Base-by-base conservation (phyloP, 495 filamentous ascomycete species). In the Penicillium simplicissimum region DNA sequence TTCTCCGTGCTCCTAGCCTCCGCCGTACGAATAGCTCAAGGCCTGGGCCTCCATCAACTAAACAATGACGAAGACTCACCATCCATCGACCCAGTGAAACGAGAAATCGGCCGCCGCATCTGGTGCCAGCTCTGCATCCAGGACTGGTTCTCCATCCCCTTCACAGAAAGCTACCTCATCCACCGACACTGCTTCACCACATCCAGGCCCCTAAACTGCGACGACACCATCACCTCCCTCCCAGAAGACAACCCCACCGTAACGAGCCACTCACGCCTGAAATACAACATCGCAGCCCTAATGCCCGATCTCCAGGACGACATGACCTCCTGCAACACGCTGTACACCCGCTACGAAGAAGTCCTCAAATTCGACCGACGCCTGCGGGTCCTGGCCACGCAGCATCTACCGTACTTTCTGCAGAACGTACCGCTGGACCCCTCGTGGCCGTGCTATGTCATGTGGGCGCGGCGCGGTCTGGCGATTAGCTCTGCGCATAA, bases 61-160 rank as follows among this genome's bases (percentile, higher is more conserved):
- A 64, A 57, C 9, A 43, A 60, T 3, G 68, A 69, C 17, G 31
- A 53, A 8, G 51, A 64, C 9, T 8, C n/a, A 13, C 38, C 43
- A n/a, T 28, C 67, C 45, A 13, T 38, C 0, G 10, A 28, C 33
- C 11, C 56, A 4, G 57, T 75, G 11, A 62, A 69, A 14, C 55
- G 64, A 19, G 78, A 80, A 51, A 67, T 75, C 13, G 74, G 76
- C 17, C 69, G 75, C 28, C 65, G 77, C 1, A 52, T 75, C 1
- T 81, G 77, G 78, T 71, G 62, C 37, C 71, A 77, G 49, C 65
- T 81, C 6, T 71, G 67, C 45, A 74, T 71, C 36, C 78, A 79
- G 43, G 78, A 81, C 55, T 81, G 75, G 77, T 77, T 81, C 38
- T 77, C 73, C 9, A 74, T 78, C n/a, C 74, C 76, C 5, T 79